Conservation (phyloP, 192 early-diverging fungal species). For the Pilobolus umbonatus region DNA sequence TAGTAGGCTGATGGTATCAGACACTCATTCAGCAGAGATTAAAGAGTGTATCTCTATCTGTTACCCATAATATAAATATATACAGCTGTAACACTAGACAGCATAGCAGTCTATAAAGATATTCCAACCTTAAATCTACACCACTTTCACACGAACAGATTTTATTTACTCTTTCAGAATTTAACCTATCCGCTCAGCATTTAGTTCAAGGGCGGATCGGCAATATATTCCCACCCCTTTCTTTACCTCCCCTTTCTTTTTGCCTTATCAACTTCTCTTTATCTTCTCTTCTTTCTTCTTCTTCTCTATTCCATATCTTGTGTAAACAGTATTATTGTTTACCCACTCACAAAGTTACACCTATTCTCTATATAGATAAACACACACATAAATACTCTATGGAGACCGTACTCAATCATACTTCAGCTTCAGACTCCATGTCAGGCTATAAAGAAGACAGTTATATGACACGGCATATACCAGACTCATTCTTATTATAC, state of each 20-base stretch:
- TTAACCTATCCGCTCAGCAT: background rate
- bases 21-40: too few relatives aligned
- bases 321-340: too few relatives aligned
- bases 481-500: conserved; percentile 10
- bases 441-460: background rate
- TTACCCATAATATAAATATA: too few relatives aligned
- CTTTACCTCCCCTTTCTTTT: background rate
- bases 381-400: background rate
- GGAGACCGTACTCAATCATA: background rate
- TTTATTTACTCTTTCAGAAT: background rate
- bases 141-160: background rate
- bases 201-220: too few relatives aligned
- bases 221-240: background rate
- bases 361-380: background rate
- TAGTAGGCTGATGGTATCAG: too few relatives aligned
- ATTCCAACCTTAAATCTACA: conserved; percentile 1
- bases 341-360: too few relatives aligned
- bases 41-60: too few relatives aligned
- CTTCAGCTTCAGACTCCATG: background rate
- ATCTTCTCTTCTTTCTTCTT: background rate
- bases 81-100: too few relatives aligned
- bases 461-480: background rate
- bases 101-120: too few relatives aligned
- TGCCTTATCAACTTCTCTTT: background rate
- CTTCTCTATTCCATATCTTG: background rate